A percentile compares a stretch with the other conserved stretches of the same genome.
phyloP scores from a whole-genome alignment of 1,284 basidiomycete species.

The Ceratobasidium sp. region DNA sequence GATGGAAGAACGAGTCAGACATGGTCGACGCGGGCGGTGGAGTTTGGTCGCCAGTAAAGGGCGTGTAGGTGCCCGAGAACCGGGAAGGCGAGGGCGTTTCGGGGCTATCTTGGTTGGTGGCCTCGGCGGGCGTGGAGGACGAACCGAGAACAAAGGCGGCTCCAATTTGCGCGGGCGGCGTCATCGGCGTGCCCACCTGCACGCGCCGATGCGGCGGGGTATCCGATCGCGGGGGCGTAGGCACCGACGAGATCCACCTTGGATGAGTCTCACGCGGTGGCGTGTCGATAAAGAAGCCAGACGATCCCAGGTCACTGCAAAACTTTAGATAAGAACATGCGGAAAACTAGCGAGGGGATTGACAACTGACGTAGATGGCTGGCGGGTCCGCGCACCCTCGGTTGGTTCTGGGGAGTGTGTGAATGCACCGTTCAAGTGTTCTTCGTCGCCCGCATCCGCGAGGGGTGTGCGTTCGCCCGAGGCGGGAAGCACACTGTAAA shows the following conservation, averaged over 20 bases:
- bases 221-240: neutral
- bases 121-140: neutral
- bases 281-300: slow-evolving; percentile 24
- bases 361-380: neutral
- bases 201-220: neutral
- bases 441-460: neutral
- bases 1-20: slow-evolving; percentile 41
- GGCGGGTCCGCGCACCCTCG: neutral
- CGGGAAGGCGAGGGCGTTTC: slow-evolving; percentile 21
- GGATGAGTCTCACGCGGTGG: slow-evolving; percentile 10
- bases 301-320: neutral
- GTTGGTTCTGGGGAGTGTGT: slow-evolving; percentile 20
- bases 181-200: neutral
- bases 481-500: neutral
- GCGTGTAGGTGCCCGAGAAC: neutral
- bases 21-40: neutral
- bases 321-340: neutral
- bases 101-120: neutral
- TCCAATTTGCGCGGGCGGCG: slow-evolving; percentile 17
- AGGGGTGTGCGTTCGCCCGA: slow-evolving; percentile 16
- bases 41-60: slow-evolving; percentile 13
- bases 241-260: slow-evolving; percentile 23
- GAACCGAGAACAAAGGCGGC: neutral
- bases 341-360: too few relatives aligned
- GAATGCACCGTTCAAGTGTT: slow-evolving; percentile 19